Conservation (phyloP, 164 flowering plant species). For the Buxus sempervirens region DNA sequence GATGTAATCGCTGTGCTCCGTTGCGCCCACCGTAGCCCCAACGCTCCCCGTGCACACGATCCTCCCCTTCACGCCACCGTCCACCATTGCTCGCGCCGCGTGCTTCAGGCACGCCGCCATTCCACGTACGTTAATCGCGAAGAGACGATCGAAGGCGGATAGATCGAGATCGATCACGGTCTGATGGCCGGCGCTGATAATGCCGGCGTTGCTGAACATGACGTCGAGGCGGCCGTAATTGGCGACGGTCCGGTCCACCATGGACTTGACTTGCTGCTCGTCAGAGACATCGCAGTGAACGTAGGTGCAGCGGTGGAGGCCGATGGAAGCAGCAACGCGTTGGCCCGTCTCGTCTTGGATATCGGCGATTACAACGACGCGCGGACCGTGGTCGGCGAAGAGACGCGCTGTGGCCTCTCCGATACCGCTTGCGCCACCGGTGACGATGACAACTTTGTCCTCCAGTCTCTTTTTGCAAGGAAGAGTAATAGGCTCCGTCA, state of each 20-base stretch:
- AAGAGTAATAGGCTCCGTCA: too few relatives aligned
- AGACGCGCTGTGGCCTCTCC: slow-evolving; percentile 22
- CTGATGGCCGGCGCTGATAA: slow-evolving; percentile 5
- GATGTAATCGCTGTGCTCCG: slow-evolving; percentile 1
- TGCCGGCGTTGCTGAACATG: slow-evolving; percentile 22
- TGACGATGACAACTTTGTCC: too few relatives aligned
- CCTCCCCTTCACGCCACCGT: slow-evolving; percentile 13
- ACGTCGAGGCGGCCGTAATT: slow-evolving; percentile 22
- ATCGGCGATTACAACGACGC: slow-evolving; percentile 22
- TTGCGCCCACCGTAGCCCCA: slow-evolving; percentile 4
- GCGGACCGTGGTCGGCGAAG: slow-evolving; percentile 21
- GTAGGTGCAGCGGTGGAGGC: slow-evolving; percentile 12
- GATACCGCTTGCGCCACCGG: too few relatives aligned
- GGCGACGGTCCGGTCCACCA: slow-evolving; percentile 13
- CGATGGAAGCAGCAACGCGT: slow-evolving; percentile 15
- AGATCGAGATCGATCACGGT: slow-evolving; percentile 9
- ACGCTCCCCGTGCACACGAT: slow-evolving; percentile 18
- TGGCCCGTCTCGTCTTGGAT: slow-evolving; percentile 24
- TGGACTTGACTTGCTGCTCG: slow-evolving; percentile 21
- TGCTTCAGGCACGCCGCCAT: slow-evolving; percentile 18
- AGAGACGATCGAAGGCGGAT: not conserved
- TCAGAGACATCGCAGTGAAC: slow-evolving; percentile 28
- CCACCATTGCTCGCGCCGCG: slow-evolving; percentile 18
- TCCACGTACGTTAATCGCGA: slow-evolving; percentile 15
- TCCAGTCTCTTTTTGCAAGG: too few relatives aligned